Evolutionary conservation across 257 asterid genomes (phyloP).

Genomic region (Orobanche coerulescens): DNA sequence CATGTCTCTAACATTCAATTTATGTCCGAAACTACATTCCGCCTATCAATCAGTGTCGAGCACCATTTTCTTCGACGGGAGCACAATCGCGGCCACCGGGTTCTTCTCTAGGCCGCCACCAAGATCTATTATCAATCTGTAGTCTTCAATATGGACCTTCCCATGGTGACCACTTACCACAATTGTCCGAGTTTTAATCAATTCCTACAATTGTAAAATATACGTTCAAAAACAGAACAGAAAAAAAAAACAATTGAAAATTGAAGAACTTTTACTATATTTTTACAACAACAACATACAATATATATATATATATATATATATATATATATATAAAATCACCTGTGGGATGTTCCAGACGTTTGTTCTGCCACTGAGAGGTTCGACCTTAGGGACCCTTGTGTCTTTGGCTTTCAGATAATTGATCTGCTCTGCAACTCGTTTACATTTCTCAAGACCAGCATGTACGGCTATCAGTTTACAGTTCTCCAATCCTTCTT

Average conservation of each 20-base stretch:
- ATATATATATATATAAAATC: too few relatives aligned
- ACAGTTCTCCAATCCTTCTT: constrained; percentile 50
- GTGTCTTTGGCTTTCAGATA: constrained; percentile 72
- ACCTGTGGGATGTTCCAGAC: constrained; percentile 92
- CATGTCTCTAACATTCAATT: too few relatives aligned
- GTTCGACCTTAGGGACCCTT: constrained; percentile 67
- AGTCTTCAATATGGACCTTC: constrained; percentile 55
- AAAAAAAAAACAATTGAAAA: too few relatives aligned
- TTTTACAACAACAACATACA: too few relatives aligned
- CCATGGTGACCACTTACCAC: constrained; percentile 84
- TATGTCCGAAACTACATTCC: not conserved
- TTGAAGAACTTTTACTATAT: too few relatives aligned
- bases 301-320: too few relatives aligned
- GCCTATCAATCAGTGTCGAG: constrained; percentile 47
- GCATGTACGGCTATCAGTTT: constrained; percentile 84
- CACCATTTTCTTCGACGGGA: constrained; percentile 63
- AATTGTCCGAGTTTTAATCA: constrained; percentile 43
- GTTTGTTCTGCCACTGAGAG: constrained; percentile 76
- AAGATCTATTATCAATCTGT: constrained; percentile 64
- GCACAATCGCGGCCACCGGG: constrained; percentile 74
- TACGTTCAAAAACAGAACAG: not conserved
- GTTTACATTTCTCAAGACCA: constrained; percentile 63
- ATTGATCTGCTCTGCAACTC: constrained; percentile 51
- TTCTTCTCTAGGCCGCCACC: constrained; percentile 65
- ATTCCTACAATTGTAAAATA: constrained; percentile 35